phyloP scores from a whole-genome alignment of 768 basidiomycete species.

The Podaxis rugospora region DNA sequence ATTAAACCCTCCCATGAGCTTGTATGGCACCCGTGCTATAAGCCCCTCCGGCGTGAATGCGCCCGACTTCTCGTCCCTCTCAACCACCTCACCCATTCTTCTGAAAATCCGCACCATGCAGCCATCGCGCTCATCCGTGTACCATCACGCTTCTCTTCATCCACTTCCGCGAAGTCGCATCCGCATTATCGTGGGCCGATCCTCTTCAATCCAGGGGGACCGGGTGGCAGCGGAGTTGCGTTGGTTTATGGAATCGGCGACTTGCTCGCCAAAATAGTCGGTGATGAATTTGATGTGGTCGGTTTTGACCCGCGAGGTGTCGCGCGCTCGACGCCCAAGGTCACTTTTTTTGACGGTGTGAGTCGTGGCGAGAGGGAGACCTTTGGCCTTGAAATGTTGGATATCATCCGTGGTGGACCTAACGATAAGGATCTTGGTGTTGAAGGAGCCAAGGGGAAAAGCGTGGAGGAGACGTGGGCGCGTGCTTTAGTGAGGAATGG shows the following conservation, averaged over 20 bases:
- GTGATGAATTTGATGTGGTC: conserved; percentile 41
- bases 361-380: neutral
- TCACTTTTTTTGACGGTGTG: conserved; percentile 27
- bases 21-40: conserved; percentile 14
- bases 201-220: conserved; percentile 45
- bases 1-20: conserved; percentile 12
- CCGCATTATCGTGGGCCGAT: conserved; percentile 37
- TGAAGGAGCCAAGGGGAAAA: neutral
- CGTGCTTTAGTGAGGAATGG: conserved; percentile 25
- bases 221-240: conserved; percentile 39
- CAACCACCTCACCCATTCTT: conserved; percentile 32
- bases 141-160: conserved; percentile 20
- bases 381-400: conserved; percentile 6
- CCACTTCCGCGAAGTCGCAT: neutral
- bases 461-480: conserved; percentile 27
- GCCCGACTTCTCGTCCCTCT: conserved; percentile 14
- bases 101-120: conserved; percentile 32
- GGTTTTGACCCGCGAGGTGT: conserved; percentile 45
- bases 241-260: conserved; percentile 20
- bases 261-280: conserved; percentile 26
- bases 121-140: conserved; percentile 39
- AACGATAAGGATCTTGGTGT: neutral
- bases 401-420: conserved; percentile 22
- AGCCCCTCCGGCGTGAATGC: conserved; percentile 11
- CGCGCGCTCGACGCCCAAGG: conserved; percentile 27